Evolutionary conservation across 257 asterid genomes (phyloP).

Genomic region (Petunia secreta): DNA sequence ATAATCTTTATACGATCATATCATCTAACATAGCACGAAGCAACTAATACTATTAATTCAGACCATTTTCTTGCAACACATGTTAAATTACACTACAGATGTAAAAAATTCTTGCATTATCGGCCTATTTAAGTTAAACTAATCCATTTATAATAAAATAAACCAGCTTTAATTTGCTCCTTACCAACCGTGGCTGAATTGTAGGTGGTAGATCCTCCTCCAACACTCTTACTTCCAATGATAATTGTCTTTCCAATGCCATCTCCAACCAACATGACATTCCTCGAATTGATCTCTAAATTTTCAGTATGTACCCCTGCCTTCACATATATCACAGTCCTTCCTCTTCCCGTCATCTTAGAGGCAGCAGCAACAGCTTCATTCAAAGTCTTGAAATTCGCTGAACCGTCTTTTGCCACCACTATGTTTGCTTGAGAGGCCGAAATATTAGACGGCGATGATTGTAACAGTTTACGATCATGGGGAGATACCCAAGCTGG

Average conservation of each 20-base stretch:
- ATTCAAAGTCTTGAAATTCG: constrained; percentile 54
- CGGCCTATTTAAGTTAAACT: too few relatives aligned
- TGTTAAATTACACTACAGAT: neutral
- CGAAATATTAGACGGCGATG: neutral
- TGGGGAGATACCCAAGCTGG: constrained; percentile 69
- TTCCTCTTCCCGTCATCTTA: constrained; percentile 45
- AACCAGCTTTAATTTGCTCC: constrained; percentile 4
- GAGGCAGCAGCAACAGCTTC: constrained; percentile 62
- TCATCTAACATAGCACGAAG: too few relatives aligned
- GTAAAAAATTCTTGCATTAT: too few relatives aligned
- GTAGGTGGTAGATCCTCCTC: constrained; percentile 79
- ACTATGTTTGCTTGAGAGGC: constrained; percentile 27
- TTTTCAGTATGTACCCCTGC: constrained; percentile 77
- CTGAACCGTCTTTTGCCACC: constrained; percentile 46
- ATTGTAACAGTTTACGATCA: constrained; percentile 49
- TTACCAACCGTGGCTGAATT: constrained; percentile 84
- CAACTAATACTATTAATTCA: too few relatives aligned
- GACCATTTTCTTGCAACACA: too few relatives aligned
- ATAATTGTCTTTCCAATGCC: constrained; percentile 90
- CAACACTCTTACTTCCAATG: constrained; percentile 80
- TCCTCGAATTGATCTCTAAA: constrained; percentile 56
- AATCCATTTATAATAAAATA: too few relatives aligned
- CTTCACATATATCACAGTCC: constrained; percentile 70
- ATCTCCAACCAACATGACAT: constrained; percentile 81
- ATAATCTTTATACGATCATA: too few relatives aligned